Evolutionary conservation across 2,329 filamentous ascomycete genomes (phyloP), one percentile per base, ranked within the genome.

Genomic region (Pseudodiploospora longispora): DNA sequence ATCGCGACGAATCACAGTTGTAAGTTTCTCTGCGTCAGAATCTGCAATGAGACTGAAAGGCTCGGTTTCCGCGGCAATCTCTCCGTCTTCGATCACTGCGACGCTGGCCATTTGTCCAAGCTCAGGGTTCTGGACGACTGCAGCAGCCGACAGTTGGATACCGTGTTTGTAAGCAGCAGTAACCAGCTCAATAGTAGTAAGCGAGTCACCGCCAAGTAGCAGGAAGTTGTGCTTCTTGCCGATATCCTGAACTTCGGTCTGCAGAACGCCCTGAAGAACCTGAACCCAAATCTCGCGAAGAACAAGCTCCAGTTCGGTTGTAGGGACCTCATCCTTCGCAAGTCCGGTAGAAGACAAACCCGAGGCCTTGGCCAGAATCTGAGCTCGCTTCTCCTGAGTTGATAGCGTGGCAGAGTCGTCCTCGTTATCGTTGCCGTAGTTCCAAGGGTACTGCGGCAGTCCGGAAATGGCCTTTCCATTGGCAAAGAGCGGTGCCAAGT

Each of bases 401-500:
- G 44, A 40, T 8, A 47, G 29, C 9, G 10, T 10, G 9, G 41
- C 35, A 27, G 19, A 32, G 36, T 34, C 31, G n/a, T 19, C 27
- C 36, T 43, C 41, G 7, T 37, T 30, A 30, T 36, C 3, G 33
- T 27, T 40, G 4, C 8, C 27, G 30, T 47, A 36, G 27, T 37
- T 40, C 44, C 44, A 47, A 27, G 41, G 44, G 40, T 47, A 47
- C 33, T 43, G 41, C 32, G 44, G 44, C 19, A 47, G 35, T 27
- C 44, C 44, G 8, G 41, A 27, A n/a, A 47, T 43, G 27, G 44
- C 44, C 41, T 33, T 47, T 7, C 44, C 44, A 8, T 39, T 33
- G 19, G 39, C 12, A 27, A 43, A 47, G 32, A 47, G 34, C 9
- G 44, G 44, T 6, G 37, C 31, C 4, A 47, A 12, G 34, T 40